phyloP scores from a whole-genome alignment of 768 basidiomycete species.

The Tricholoma bakamatsutake region DNA sequence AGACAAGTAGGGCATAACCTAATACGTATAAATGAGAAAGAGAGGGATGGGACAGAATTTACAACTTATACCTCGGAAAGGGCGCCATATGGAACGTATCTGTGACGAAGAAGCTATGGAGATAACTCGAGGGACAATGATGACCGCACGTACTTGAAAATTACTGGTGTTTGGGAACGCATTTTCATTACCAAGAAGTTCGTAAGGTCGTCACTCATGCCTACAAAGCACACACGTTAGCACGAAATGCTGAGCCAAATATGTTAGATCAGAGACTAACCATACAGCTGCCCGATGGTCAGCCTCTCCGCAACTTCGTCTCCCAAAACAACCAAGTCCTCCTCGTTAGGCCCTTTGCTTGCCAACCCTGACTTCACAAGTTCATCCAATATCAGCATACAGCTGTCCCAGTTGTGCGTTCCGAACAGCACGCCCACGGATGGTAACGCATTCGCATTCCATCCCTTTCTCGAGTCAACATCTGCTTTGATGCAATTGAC shows the following conservation, averaged over 20 bases:
- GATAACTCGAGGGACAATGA: slow-evolving; percentile 2
- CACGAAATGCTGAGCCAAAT: neutral
- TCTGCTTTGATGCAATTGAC: slow-evolving; percentile 51
- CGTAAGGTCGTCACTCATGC: slow-evolving; percentile 83
- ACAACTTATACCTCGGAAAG: slow-evolving; percentile 47
- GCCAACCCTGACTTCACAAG: slow-evolving; percentile 56
- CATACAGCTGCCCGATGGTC: slow-evolving; percentile 78
- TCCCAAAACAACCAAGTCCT: slow-evolving; percentile 29
- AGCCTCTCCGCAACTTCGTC: slow-evolving; percentile 60
- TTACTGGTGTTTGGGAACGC: slow-evolving; percentile 51
- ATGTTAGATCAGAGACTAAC: slow-evolving; percentile 32
- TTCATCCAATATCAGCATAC: slow-evolving; percentile 52
- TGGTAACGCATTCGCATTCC: slow-evolving; percentile 5
- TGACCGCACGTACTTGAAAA: slow-evolving; percentile 56
- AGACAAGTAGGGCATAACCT: slow-evolving; percentile 89
- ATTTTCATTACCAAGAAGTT: slow-evolving; percentile 58
- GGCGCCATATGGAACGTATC: slow-evolving; percentile 73
- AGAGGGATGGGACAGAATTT: neutral
- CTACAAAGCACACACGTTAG: slow-evolving; percentile 28
- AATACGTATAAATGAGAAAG: neutral
- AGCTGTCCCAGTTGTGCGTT: slow-evolving; percentile 79
- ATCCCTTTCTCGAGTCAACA: slow-evolving; percentile 19
- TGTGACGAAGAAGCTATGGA: slow-evolving; percentile 12
- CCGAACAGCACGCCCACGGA: slow-evolving; percentile 71
- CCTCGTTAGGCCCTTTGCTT: slow-evolving; percentile 17